Conservation (phyloP, 495 filamentous ascomycete genomes). For the Schizothecium vesticola region DNA sequence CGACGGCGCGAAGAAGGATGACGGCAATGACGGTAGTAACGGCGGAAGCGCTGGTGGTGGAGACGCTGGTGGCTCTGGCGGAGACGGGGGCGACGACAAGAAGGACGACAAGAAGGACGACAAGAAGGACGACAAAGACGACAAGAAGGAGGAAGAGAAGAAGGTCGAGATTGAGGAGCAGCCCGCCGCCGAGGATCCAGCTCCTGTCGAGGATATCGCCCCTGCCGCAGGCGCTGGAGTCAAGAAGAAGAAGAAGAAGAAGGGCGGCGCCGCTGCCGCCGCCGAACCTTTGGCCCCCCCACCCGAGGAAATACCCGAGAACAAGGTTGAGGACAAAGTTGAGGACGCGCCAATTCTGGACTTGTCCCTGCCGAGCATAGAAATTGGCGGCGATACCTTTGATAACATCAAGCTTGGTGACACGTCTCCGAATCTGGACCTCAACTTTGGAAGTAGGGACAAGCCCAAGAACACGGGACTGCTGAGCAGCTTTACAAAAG, state of each 20-base stretch:
- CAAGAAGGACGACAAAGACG: slow-evolving; percentile 25
- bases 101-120: slow-evolving; percentile 25
- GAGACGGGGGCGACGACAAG: slow-evolving; percentile 27
- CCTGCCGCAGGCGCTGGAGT: slow-evolving; percentile 24
- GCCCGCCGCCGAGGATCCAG: slow-evolving; percentile 17
- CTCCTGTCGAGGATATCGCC: slow-evolving; percentile 4
- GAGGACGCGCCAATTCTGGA: slow-evolving; percentile 14
- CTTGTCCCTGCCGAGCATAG: slow-evolving; percentile 16
- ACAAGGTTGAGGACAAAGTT: neutral
- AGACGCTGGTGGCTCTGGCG: slow-evolving; percentile 19
- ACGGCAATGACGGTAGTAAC: slow-evolving; percentile 20
- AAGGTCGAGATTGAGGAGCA: slow-evolving; percentile 12
- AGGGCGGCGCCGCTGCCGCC: slow-evolving; percentile 24
- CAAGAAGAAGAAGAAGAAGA: slow-evolving; percentile 47
- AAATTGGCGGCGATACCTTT: slow-evolving; percentile 25
- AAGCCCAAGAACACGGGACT: slow-evolving; percentile 34
- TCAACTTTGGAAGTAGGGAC: slow-evolving; percentile 27
- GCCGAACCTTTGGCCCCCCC: slow-evolving; percentile 3
- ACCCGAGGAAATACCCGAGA: slow-evolving; percentile 12
- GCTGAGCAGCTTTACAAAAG: slow-evolving; percentile 32
- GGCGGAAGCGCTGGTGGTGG: slow-evolving; percentile 17
- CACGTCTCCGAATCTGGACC: slow-evolving; percentile 30
- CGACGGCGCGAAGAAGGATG: slow-evolving; percentile 45
- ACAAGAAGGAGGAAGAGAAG: slow-evolving; percentile 20
- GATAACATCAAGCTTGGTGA: slow-evolving; percentile 48